Conservation (phyloP, 1,284 basidiomycete genomes). For the Athelia psychrophila region DNA sequence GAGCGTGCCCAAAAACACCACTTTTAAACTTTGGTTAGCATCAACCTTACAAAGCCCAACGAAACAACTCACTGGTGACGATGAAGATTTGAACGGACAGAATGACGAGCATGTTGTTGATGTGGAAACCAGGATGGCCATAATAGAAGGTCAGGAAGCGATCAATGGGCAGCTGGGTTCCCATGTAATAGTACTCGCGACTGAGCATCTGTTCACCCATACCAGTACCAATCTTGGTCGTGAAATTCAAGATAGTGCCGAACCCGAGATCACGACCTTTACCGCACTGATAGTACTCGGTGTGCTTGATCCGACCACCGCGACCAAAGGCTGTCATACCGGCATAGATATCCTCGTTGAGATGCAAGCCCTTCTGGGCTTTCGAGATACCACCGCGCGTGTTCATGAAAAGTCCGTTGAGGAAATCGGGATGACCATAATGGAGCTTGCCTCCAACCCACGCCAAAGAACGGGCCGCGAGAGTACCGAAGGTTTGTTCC, state of each 20-base stretch:
- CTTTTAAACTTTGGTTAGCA: conserved; percentile 31
- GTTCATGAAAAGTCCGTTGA: conserved; percentile 97
- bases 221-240: conserved; percentile 99
- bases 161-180: conserved; percentile 97
- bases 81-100: conserved; percentile 93
- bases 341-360: conserved; percentile 99
- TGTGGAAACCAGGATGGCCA: conserved; percentile 99
- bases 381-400: conserved; percentile 98
- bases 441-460: conserved; percentile 99
- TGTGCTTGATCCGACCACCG: conserved; percentile 97
- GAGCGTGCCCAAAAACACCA: conserved; percentile 91
- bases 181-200: conserved; percentile 98
- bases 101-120: conserved; percentile 99
- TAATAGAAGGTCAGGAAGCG: conserved; percentile 99
- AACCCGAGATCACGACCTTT: conserved; percentile 99
- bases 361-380: conserved; percentile 96
- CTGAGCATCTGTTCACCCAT: conserved; percentile 99
- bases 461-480: conserved; percentile 91
- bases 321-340: conserved; percentile 99
- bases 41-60: conserved; percentile 5
- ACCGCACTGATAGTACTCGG: conserved; percentile 98
- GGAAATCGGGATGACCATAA: conserved; percentile 99
- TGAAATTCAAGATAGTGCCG: conserved; percentile 98
- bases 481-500: conserved; percentile 99
- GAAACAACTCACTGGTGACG: conserved; percentile 62